Conservation (phyloP, 441 rosid genomes). For the Euphorbia celastroides region DNA sequence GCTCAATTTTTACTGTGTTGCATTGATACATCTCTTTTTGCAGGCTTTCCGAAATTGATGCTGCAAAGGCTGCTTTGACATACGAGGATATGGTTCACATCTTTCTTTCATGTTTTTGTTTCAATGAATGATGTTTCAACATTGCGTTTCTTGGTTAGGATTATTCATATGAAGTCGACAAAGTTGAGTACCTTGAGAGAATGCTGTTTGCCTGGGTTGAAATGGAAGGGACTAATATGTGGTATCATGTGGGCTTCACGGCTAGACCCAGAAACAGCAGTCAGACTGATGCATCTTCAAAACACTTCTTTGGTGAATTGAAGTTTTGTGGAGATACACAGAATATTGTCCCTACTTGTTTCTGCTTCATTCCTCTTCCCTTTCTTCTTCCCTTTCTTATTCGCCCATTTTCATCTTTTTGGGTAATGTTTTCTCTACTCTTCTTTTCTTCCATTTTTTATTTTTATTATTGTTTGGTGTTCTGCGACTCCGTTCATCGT, state of each 20-base stretch:
- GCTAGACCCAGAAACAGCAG: not conserved
- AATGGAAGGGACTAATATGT: not conserved
- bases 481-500: too few relatives aligned
- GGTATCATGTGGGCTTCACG: not conserved
- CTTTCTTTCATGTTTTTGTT: not conserved
- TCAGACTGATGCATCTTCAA: not conserved
- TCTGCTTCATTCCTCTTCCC: too few relatives aligned
- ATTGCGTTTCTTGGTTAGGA: not conserved
- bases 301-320: not conserved
- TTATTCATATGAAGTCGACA: not conserved
- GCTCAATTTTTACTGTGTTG: too few relatives aligned
- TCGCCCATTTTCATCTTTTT: too few relatives aligned
- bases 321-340: not conserved
- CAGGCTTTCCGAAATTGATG: not conserved
- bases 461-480: too few relatives aligned
- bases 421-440: too few relatives aligned
- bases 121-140: not conserved
- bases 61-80: not conserved
- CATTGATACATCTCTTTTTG: not conserved
- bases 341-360: not conserved
- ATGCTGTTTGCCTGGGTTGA: not conserved
- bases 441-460: too few relatives aligned
- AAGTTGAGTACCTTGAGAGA: not conserved
- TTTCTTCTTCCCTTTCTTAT: too few relatives aligned
- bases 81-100: not conserved